These are phyloP conservation scores for Selaginella tamariscina DNA, from an alignment of 75 land plant species.

Conservation along the genomic window DNA sequence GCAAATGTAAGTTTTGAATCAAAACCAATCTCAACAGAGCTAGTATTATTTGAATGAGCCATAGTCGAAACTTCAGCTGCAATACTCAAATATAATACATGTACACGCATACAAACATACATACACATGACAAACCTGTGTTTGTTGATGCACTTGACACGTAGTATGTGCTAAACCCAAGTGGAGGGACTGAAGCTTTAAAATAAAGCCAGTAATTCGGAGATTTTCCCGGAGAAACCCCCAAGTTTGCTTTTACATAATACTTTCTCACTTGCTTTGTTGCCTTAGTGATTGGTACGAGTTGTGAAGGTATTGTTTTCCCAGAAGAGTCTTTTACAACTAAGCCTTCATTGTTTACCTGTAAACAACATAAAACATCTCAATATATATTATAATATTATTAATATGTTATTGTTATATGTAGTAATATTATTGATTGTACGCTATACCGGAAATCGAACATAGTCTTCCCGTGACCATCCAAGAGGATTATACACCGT, in stretches of 20 bases:
- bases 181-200: constrained; percentile 50
- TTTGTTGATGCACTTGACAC: constrained; percentile 21
- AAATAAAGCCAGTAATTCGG: constrained; percentile 56
- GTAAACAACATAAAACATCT: not conserved
- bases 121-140: not conserved
- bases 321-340: constrained; percentile 36
- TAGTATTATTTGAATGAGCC: not conserved
- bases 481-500: constrained; percentile 63
- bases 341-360: constrained; percentile 9
- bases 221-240: constrained; percentile 18
- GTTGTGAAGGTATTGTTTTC: constrained; percentile 35
- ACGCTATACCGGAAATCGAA: constrained; percentile 50
- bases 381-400: not conserved
- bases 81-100: too few species aligned
- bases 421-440: too few species aligned
- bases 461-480: constrained; percentile 41
- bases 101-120: too few species aligned
- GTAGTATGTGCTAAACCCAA: constrained; percentile 59
- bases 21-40: not conserved
- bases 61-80: not conserved
- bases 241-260: constrained; percentile 39
- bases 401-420: too few species aligned
- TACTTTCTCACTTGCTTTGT: constrained; percentile 18
- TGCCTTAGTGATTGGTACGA: constrained; percentile 29
- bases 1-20: not conserved